Evolutionary conservation across 345 rosid species (phyloP), one percentile per base, ranked within the genome.

Genomic region (Garcia nutans): DNA sequence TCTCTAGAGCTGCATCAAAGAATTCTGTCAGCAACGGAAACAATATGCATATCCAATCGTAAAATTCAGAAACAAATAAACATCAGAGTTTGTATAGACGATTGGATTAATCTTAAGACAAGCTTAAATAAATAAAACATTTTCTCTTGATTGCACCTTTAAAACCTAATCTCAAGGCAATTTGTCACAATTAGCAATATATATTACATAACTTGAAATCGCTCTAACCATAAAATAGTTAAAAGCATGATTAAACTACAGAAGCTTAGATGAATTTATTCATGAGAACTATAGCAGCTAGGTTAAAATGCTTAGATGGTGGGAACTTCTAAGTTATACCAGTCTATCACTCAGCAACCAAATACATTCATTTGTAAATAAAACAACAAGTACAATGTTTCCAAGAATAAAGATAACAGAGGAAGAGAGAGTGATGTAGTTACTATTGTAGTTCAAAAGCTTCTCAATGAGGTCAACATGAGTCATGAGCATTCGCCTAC

Each of bases 401-500:
- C 17, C 1, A 60, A 4, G 9, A 12, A 22, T 26, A 49, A 5
- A 68, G 71, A 5, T 59, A 52, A 22, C 13, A 22, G 26, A 37
- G 37, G 19, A 7, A 61, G 65, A 52, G 45, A 47, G 74, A 55
- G 59, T 67, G 68, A 72, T 77, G n/a, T 74, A 59, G 6, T 77
- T 90, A 96, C 99, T 89, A 64, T 96, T 96, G 84, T 93, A 96
- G 87, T 92, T 93, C 76, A 96, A 89, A 82, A 96, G 99, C 91
- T 96, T 96, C 87, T 96, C 99, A 56, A 96, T 96, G 76, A 96
- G 95, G 85, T 96, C 99, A 33, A 96, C 99, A 73, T 96, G 99
- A 75, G 99, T 96, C 97, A 96, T 96, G 11, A 93, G 97, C 99
- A 96, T 96, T 79, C 99, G 76, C 80, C 99, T 88, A 71, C 98